phyloP scores from a whole-genome alignment of 352 stramenopile genomes.

The Phytopythium boreale region DNA sequence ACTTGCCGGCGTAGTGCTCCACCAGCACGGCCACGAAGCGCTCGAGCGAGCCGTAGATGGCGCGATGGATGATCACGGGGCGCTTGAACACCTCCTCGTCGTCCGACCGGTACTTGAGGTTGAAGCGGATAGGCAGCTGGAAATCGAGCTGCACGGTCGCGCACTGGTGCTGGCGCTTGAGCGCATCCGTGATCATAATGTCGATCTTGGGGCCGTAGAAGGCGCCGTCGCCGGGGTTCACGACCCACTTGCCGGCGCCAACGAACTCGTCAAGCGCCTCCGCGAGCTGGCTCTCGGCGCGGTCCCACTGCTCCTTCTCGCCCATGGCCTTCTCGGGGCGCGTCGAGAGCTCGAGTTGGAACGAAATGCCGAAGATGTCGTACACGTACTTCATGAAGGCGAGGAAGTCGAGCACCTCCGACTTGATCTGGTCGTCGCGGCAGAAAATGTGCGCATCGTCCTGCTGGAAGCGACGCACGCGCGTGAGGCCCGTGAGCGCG shows the following conservation, averaged over 20 bases:
- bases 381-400: conserved; percentile 99
- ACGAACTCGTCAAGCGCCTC: conserved; percentile 94
- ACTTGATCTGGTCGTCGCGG: conserved; percentile 92
- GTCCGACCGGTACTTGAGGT: conserved; percentile 91
- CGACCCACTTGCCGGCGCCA: conserved; percentile 93
- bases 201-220: conserved; percentile 99
- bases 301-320: conserved; percentile 92
- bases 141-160: conserved; percentile 99
- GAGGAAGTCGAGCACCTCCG: conserved; percentile 88
- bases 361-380: conserved; percentile 96
- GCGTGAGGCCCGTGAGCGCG: conserved; percentile 95
- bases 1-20: conserved; percentile 98
- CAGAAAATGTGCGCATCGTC: conserved; percentile 99
- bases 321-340: conserved; percentile 96
- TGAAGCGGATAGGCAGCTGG: conserved; percentile 98
- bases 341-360: conserved; percentile 97
- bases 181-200: conserved; percentile 96
- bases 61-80: conserved; percentile 98
- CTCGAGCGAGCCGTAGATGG: conserved; percentile 97
- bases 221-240: conserved; percentile 97
- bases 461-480: conserved; percentile 96
- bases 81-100: conserved; percentile 85
- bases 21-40: conserved; percentile 97
- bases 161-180: conserved; percentile 97
- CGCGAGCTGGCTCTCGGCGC: conserved; percentile 65